Base-by-base conservation (phyloP, 2,329 filamentous ascomycete genomes). In the Cryphonectria carpinicola region DNA sequence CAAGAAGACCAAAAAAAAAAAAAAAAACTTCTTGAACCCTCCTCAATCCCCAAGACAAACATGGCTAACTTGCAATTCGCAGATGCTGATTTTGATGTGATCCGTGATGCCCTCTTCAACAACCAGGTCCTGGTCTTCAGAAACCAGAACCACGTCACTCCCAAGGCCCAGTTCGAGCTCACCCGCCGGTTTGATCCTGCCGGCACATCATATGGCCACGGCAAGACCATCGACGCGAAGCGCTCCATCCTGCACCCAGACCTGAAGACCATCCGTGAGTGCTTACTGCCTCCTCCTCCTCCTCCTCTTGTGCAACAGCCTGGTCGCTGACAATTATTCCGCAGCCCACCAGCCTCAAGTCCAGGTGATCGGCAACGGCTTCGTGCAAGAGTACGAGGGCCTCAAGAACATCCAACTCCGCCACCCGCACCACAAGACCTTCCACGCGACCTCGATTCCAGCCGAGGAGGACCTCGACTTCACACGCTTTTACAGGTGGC, bases 341-440 rank as follows among this genome's bases (percentile, higher is more conserved):
- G 13, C 46, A 68, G 66, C 92, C 0, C 90, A 93, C 75, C 92
- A 95, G 78, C 91, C 92, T 0, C 92, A 95, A 73, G 90, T 93
- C 1, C 92, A 95, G 76, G 89, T 94, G 68, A 94, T 95, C 72
- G 92, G 92, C 56, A 93, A 95, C 76, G 92, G 93, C 6, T 86
- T 87, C 63, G 86, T 95, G 1, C 78, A 85, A 1, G 86, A 87
- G 43, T 94, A 93, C 75, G 92, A 94, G 77, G 92, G 92, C 0
- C 82, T 95, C 13, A 81, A 86, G 74, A 84, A 94, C 77, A 86
- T 94, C 73, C 87, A 83, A 46, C 86, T 95, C 43, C 87, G 87
- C 69, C 93, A 95, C 77, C 92, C 93, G 7, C 92, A 95, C 77
- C 93, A 95, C 82, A 87, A 86, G 70, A 93, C 90, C 0, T 95